phyloP scores from a whole-genome alignment of 495 filamentous ascomycete genomes.

The Penicillium robsamsonii region DNA sequence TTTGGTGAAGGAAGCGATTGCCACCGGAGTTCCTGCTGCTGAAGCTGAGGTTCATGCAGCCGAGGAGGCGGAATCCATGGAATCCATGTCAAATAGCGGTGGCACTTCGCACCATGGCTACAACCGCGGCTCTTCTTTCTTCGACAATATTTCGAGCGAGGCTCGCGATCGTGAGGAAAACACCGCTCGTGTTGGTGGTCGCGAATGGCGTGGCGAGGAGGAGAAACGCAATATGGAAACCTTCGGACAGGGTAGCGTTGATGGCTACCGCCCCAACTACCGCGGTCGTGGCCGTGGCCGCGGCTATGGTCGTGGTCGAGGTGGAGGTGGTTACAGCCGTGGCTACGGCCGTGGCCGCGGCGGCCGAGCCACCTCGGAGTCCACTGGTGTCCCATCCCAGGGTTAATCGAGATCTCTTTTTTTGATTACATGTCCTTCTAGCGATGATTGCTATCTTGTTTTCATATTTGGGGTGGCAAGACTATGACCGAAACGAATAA shows the following conservation, averaged over 20 bases:
- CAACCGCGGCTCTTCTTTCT: constrained; percentile 84
- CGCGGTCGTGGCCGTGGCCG: constrained; percentile 60
- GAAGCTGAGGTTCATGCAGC: constrained; percentile 47
- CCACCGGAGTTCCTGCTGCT: constrained; percentile 64
- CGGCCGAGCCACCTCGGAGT: constrained; percentile 37
- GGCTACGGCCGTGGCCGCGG: constrained; percentile 37
- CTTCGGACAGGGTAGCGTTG: constrained; percentile 96
- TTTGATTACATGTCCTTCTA: constrained; percentile 11
- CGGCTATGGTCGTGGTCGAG: constrained; percentile 58
- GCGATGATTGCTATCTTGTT: constrained; percentile 22
- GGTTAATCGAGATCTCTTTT: constrained; percentile 23
- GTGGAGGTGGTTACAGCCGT: constrained; percentile 55
- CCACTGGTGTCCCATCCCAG: constrained; percentile 44
- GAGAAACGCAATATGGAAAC: constrained; percentile 96
- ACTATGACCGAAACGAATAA: constrained; percentile 29
- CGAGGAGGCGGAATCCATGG: constrained; percentile 34
- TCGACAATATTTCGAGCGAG: constrained; percentile 96
- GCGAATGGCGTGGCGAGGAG: constrained; percentile 90
- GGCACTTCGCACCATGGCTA: constrained; percentile 46
- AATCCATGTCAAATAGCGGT: constrained; percentile 32
- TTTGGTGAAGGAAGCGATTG: constrained; percentile 85
- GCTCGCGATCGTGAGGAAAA: constrained; percentile 83
- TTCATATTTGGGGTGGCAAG: constrained; percentile 19
- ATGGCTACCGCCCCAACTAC: constrained; percentile 76
- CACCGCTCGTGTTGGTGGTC: constrained; percentile 67